phyloP scores from a whole-genome alignment of 352 stramenopile species.

The Phytophthora colocasiae region DNA sequence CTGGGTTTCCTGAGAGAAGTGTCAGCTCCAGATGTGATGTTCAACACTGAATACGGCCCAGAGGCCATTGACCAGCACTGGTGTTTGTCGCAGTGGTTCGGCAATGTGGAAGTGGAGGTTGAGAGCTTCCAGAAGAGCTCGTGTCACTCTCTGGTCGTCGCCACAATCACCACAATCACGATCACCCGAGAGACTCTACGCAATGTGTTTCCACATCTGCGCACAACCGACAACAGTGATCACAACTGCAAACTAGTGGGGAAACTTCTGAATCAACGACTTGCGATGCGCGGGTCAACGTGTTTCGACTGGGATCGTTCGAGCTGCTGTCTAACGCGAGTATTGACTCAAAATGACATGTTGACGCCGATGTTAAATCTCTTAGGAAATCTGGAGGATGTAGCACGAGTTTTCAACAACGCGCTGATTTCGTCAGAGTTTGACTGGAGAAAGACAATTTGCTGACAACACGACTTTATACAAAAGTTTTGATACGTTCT shows the following conservation, averaged over 20 bases:
- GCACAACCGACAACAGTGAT: constrained; percentile 1
- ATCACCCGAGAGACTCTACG: not conserved
- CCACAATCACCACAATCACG: not conserved
- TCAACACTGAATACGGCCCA: not conserved
- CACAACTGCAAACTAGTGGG: not conserved
- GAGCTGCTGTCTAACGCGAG: not conserved
- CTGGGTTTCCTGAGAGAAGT: not conserved
- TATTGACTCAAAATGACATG: not conserved
- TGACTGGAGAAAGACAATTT: not conserved
- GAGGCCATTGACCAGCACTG: not conserved
- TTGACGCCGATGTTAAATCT: not conserved
- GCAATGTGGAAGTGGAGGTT: not conserved
- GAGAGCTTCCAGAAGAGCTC: not conserved
- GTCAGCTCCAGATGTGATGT: not conserved
- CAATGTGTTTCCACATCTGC: constrained; percentile 2
- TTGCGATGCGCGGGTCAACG: constrained; percentile 1
- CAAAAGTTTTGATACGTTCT: too few relatives aligned
- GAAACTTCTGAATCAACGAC: constrained; percentile 1
- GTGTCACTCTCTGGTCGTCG: not conserved
- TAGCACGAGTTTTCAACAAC: not conserved
- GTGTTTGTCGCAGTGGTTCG: not conserved
- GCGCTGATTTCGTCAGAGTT: constrained; percentile 4
- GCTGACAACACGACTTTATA: too few relatives aligned
- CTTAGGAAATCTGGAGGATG: not conserved
- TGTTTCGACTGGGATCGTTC: not conserved